A percentile compares a stretch with the other conserved stretches of the same genome.
These are phyloP conservation scores for Helichrysum umbraculigerum DNA, from an alignment of 129 eudicot species.

Conservation along the genomic window DNA sequence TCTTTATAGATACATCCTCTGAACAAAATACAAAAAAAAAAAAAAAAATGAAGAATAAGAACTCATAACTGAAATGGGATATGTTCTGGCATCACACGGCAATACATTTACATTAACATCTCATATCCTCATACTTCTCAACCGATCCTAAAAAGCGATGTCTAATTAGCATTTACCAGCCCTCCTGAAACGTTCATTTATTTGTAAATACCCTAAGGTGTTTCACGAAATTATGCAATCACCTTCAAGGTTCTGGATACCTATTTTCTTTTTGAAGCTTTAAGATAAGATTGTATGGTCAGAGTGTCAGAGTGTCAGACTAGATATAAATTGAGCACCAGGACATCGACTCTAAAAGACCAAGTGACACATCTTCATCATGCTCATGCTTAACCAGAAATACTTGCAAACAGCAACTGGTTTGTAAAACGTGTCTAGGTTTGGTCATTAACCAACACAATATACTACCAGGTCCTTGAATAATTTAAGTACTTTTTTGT, in stretches of 20 bases:
- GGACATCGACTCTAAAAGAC: background rate
- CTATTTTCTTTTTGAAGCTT: background rate
- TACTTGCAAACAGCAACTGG: background rate
- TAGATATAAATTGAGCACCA: no score
- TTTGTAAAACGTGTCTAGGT: background rate
- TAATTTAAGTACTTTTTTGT: background rate
- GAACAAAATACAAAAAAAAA: background rate
- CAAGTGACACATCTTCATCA: background rate
- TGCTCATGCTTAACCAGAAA: background rate
- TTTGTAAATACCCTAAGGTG: background rate
- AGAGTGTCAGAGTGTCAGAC: no score
- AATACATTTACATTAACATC: background rate
- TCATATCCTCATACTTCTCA: background rate
- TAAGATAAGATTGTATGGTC: background rate
- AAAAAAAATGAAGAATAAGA: background rate
- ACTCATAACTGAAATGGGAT: background rate
- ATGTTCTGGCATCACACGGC: background rate
- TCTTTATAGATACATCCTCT: background rate
- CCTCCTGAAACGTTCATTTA: background rate
- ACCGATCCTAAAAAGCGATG: background rate
- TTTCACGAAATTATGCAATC: background rate
- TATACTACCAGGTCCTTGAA: background rate
- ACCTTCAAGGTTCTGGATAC: background rate
- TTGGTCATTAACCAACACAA: background rate
- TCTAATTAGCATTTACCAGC: background rate